Percentiles rank a stretch among this genome's conserved stretches.
Evolutionary conservation across 2,329 filamentous ascomycete genomes (phyloP).

Genomic region (Hymenoscyphus linearis): DNA sequence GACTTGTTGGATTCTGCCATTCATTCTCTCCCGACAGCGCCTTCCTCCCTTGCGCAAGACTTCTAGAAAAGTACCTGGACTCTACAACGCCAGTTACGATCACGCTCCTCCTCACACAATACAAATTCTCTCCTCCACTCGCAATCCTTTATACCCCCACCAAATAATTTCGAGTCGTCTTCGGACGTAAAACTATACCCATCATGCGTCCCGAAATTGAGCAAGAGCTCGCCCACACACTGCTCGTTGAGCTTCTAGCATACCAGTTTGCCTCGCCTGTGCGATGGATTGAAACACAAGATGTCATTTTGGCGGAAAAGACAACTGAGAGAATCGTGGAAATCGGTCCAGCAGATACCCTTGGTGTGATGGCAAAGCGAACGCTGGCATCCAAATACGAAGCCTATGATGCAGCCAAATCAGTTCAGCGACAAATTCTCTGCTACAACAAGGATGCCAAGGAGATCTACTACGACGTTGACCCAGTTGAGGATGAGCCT

Average conservation of each 20-base stretch:
- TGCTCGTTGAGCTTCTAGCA: constrained; percentile 96
- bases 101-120: background rate
- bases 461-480: constrained; percentile 98
- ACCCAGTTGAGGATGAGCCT: constrained; percentile 87
- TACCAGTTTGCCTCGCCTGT: constrained; percentile 99
- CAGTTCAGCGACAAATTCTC: constrained; percentile 92
- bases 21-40: background rate
- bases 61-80: background rate
- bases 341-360: constrained; percentile 91
- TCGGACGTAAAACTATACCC: constrained; percentile 31
- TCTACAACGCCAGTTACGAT: background rate
- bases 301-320: constrained; percentile 97
- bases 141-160: constrained; percentile 6
- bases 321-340: constrained; percentile 96
- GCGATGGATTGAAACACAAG: constrained; percentile 99
- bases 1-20: background rate
- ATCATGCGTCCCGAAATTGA: constrained; percentile 97
- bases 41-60: background rate
- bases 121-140: background rate
- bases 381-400: constrained; percentile 97
- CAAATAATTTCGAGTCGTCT: constrained; percentile 21
- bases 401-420: constrained; percentile 95
- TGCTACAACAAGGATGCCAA: constrained; percentile 99
- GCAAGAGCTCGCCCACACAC: constrained; percentile 97
- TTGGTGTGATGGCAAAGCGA: constrained; percentile 95